These are phyloP conservation scores for Stachybotrys echinatus DNA, from an alignment of 2,329 filamentous ascomycete genomes.

Conservation along the genomic window DNA sequence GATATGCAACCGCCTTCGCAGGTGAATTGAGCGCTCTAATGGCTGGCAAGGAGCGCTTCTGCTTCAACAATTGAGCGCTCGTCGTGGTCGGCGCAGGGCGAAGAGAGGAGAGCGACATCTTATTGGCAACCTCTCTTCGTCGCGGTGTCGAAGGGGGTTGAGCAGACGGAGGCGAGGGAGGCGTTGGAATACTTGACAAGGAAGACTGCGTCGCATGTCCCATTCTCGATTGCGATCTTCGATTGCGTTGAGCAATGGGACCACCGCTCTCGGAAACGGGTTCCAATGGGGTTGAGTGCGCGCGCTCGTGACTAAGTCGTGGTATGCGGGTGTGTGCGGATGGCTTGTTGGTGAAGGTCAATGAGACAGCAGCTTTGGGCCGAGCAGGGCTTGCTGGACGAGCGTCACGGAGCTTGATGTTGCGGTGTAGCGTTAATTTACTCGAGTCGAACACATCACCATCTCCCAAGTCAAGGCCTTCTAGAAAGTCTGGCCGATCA, in stretches of 20 bases:
- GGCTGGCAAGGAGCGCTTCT: constrained; percentile 60
- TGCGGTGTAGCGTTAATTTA: constrained; percentile 82
- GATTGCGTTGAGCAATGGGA: constrained; percentile 54
- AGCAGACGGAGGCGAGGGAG: constrained; percentile 52
- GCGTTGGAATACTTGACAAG: constrained; percentile 55
- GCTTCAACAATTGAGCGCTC: constrained; percentile 57
- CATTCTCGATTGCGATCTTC: constrained; percentile 61
- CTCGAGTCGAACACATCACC: constrained; percentile 75
- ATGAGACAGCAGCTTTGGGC: constrained; percentile 70
- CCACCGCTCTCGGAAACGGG: constrained; percentile 88
- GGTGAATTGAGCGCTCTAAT: constrained; percentile 49
- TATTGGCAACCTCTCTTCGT: constrained; percentile 53
- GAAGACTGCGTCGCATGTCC: constrained; percentile 68
- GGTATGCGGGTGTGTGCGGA: constrained; percentile 67
- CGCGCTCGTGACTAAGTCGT: constrained; percentile 67
- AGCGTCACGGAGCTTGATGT: constrained; percentile 78
- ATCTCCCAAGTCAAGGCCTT: constrained; percentile 81
- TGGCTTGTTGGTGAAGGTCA: constrained; percentile 88
- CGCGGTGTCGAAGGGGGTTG: constrained; percentile 54
- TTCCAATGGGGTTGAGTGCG: constrained; percentile 69
- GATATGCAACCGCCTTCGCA: constrained; percentile 39
- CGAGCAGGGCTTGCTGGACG: constrained; percentile 65
- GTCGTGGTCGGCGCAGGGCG: constrained; percentile 60
- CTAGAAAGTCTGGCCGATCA: constrained; percentile 73
- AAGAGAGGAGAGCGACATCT: constrained; percentile 47